phyloP scores from a whole-genome alignment of 2,329 filamentous ascomycete genomes.

The Thielaviopsis euricoi region DNA sequence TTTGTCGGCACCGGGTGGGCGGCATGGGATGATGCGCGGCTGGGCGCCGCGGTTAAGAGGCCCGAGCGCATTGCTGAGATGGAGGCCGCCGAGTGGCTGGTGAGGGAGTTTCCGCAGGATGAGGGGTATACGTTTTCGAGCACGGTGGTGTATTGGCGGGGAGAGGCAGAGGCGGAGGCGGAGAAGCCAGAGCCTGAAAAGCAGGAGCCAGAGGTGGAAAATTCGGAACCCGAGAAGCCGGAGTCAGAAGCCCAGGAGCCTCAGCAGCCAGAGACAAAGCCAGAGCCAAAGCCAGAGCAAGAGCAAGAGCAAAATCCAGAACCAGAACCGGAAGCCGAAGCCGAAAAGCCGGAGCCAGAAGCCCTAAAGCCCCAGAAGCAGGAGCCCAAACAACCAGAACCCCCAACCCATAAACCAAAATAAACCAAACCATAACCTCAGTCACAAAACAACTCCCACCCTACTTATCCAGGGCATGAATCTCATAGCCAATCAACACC shows the following conservation, averaged over 20 bases:
- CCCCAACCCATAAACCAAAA: too few relatives aligned
- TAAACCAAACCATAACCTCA: too few relatives aligned
- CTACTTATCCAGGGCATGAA: slow-evolving; percentile 22
- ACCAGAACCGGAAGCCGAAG: not conserved
- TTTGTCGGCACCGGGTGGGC: slow-evolving; percentile 40
- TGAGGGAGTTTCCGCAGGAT: slow-evolving; percentile 24
- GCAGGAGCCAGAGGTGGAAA: not conserved
- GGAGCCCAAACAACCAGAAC: too few relatives aligned
- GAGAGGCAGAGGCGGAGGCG: too few relatives aligned
- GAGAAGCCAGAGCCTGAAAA: not conserved
- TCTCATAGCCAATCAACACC: slow-evolving; percentile 88
- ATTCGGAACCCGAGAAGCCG: too few relatives aligned
- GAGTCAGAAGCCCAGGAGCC: not conserved
- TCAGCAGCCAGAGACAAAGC: not conserved
- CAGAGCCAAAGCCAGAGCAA: not conserved
- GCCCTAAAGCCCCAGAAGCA: not conserved
- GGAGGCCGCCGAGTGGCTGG: slow-evolving; percentile 17
- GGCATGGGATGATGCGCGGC: slow-evolving; percentile 27
- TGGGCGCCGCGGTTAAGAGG: not conserved
- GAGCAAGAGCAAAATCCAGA: not conserved
- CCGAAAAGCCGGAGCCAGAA: not conserved
- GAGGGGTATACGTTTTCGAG: slow-evolving; percentile 23
- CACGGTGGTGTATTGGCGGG: slow-evolving; percentile 25
- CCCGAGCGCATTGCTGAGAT: slow-evolving; percentile 19
- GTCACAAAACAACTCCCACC: too few relatives aligned